These are phyloP conservation scores for Klebsormidium nitens DNA, from an alignment of 139 green algal genomes.

Conservation along the genomic window DNA sequence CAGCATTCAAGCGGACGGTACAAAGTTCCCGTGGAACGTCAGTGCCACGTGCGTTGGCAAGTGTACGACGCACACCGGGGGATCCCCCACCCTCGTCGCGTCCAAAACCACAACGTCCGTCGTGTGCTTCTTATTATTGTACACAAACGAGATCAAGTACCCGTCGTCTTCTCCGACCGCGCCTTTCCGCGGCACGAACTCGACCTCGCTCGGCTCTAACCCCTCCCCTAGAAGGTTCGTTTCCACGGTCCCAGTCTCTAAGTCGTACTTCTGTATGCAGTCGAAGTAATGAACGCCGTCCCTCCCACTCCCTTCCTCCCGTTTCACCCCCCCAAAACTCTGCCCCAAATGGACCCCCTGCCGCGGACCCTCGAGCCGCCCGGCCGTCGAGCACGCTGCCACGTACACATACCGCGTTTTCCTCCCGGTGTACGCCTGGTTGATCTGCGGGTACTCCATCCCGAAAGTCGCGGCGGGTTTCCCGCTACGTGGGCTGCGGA, in stretches of 20 bases:
- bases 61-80: conserved; percentile 3
- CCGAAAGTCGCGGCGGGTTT: background rate
- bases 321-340: background rate
- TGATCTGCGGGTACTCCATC: conserved; percentile 36
- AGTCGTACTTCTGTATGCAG: conserved; percentile 35
- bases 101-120: conserved; percentile 17
- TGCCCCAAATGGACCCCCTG: background rate
- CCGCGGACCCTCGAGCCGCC: too few relatives aligned
- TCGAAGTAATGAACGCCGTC: conserved; percentile 20
- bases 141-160: conserved; percentile 27
- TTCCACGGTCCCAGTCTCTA: conserved; percentile 3
- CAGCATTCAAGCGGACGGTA: too few relatives aligned
- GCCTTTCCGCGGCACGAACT: conserved; percentile 18
- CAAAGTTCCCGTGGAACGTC: conserved; percentile 22
- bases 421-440: background rate
- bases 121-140: conserved; percentile 14
- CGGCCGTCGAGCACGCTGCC: background rate
- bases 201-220: conserved; percentile 15
- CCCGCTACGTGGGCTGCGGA: conserved; percentile 2
- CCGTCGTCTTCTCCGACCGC: conserved; percentile 30
- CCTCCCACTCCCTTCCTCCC: background rate
- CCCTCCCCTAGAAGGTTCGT: background rate
- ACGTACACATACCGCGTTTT: conserved; percentile 33
- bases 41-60: conserved; percentile 12
- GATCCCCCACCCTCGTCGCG: background rate